Percentiles rank a stretch among this genome's conserved stretches.
These are phyloP conservation scores for Saitozyma sp. DNA, from an alignment of 768 basidiomycete genomes.

Conservation along the genomic window DNA sequence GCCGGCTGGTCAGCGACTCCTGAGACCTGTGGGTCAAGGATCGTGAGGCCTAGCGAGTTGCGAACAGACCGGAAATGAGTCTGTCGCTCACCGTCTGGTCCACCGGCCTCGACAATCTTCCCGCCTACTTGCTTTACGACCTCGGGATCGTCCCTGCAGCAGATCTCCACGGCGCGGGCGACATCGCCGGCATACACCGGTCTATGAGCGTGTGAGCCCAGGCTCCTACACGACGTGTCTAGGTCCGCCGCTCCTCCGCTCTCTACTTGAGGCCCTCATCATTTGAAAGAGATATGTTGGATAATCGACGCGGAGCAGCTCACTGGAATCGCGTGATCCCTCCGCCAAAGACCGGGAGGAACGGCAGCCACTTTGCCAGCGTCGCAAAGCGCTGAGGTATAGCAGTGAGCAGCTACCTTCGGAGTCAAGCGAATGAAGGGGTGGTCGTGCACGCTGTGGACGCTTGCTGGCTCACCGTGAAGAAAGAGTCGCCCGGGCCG, in stretches of 20 bases:
- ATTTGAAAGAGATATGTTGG: slow-evolving; percentile 8
- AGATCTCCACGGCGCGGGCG: slow-evolving; percentile 63
- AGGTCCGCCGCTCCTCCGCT: background rate
- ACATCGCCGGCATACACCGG: slow-evolving; percentile 73
- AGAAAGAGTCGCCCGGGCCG: slow-evolving; percentile 74
- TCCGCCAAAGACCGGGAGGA: slow-evolving; percentile 75
- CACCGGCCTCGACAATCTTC: slow-evolving; percentile 58
- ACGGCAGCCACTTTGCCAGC: slow-evolving; percentile 64
- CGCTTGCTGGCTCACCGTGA: slow-evolving; percentile 59
- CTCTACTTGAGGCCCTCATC: background rate
- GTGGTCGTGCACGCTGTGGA: background rate
- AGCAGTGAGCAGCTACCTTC: background rate
- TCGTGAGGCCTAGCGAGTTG: background rate
- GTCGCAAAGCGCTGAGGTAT: slow-evolving; percentile 62
- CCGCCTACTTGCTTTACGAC: slow-evolving; percentile 54
- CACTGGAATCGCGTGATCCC: slow-evolving; percentile 65
- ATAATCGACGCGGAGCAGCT: slow-evolving; percentile 6
- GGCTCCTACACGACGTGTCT: too few species aligned
- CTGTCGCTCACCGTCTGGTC: slow-evolving; percentile 58
- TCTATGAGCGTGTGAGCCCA: slow-evolving; percentile 10
- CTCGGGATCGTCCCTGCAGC: slow-evolving; percentile 57
- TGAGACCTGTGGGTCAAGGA: too few species aligned
- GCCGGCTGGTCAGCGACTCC: background rate
- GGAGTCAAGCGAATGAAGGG: background rate
- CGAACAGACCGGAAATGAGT: slow-evolving; percentile 15